phyloP scores from a whole-genome alignment of 768 basidiomycete species.

The Boletus vermiculosoides region DNA sequence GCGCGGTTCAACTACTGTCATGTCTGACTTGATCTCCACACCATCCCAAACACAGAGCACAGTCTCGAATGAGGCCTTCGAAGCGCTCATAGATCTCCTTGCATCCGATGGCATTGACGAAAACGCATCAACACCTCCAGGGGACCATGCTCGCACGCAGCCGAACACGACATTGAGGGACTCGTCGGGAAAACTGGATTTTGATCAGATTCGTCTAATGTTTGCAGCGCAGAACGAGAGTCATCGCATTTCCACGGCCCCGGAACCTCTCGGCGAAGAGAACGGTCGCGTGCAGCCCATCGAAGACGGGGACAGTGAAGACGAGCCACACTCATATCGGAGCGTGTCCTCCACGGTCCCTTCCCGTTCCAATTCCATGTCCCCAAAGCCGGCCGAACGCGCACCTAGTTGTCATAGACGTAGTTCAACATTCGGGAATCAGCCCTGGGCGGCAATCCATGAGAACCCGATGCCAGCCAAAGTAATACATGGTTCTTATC shows the following conservation, averaged over 20 bases:
- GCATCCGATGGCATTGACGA: conserved; percentile 28
- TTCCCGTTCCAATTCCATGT: conserved; percentile 17
- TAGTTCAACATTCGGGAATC: conserved; percentile 26
- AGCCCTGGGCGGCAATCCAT: conserved; percentile 14
- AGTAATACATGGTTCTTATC: conserved; percentile 6
- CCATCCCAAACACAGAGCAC: conserved; percentile 20
- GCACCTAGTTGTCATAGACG: conserved; percentile 15
- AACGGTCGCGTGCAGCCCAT: neutral
- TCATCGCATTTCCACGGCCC: too few relatives aligned
- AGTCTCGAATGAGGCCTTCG: conserved; percentile 24
- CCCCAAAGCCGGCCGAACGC: conserved; percentile 10
- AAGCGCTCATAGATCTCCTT: conserved; percentile 31
- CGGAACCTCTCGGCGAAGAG: neutral
- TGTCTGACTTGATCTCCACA: conserved; percentile 27
- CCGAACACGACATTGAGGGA: conserved; percentile 21
- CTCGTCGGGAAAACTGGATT: conserved; percentile 31
- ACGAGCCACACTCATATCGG: conserved; percentile 10
- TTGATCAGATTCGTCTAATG: conserved; percentile 31
- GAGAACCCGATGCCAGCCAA: conserved; percentile 5
- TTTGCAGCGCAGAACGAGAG: conserved; percentile 19
- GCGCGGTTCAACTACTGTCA: neutral
- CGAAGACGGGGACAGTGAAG: conserved; percentile 20
- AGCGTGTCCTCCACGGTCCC: conserved; percentile 7
- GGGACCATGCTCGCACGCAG: neutral
- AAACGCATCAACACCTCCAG: neutral